Conservation (phyloP, 768 basidiomycete genomes). For the Lactarius trivialis region DNA sequence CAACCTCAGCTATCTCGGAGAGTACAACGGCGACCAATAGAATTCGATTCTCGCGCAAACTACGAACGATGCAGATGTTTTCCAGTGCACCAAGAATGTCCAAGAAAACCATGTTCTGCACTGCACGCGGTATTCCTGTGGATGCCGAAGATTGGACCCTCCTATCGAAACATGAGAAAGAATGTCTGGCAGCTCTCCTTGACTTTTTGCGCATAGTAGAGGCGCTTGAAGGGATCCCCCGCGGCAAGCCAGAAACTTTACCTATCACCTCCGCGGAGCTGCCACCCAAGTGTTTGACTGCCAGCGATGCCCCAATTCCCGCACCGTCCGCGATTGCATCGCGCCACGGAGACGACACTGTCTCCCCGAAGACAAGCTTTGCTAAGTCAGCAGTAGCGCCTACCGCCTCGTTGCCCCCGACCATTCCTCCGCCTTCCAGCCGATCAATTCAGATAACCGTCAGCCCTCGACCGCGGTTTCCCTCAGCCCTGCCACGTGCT, state of each 20-base stretch:
- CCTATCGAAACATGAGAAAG: conserved; percentile 15
- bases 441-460: conserved; percentile 14
- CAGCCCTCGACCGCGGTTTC: conserved; percentile 19
- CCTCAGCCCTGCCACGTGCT: conserved; percentile 3
- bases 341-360: neutral
- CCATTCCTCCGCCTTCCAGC: neutral
- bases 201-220: conserved; percentile 20
- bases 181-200: conserved; percentile 16
- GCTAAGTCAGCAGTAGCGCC: neutral
- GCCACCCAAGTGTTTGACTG: neutral
- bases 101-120: conserved; percentile 22
- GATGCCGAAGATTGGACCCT: conserved; percentile 18
- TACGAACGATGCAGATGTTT: conserved; percentile 18
- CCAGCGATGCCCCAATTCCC: neutral
- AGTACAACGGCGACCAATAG: neutral
- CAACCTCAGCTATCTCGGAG: neutral
- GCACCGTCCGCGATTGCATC: neutral
- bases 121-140: conserved; percentile 2
- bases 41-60: conserved; percentile 22
- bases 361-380: neutral
- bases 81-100: conserved; percentile 2
- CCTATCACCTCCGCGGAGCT: neutral
- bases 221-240: conserved; percentile 7
- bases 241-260: neutral
- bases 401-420: neutral